Percentiles rank a stretch among this genome's conserved stretches.
These are phyloP conservation scores for Cladosporium cucumerinum DNA, from an alignment of 2,329 filamentous ascomycete species.

Conservation along the genomic window DNA sequence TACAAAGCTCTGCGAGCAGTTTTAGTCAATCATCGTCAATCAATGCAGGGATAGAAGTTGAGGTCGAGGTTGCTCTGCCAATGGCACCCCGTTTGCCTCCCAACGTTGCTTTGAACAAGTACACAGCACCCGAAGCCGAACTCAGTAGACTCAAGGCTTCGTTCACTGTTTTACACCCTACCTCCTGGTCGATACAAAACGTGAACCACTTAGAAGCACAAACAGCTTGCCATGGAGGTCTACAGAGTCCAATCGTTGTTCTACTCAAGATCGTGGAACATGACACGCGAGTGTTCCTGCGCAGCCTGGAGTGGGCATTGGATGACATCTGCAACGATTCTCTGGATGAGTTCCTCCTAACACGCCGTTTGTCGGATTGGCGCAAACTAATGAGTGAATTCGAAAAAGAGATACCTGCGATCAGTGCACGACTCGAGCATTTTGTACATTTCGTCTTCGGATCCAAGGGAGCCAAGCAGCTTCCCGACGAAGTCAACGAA, in stretches of 20 bases:
- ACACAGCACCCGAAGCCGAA: background rate
- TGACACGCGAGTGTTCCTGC: conserved; percentile 8
- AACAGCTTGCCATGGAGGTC: background rate
- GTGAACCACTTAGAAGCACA: background rate
- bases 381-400: conserved; percentile 19
- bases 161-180: background rate
- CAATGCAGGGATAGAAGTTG: background rate
- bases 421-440: conserved; percentile 11
- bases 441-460: conserved; percentile 17
- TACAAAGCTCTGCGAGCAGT: background rate
- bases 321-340: conserved; percentile 20
- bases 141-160: background rate
- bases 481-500: conserved; percentile 8
- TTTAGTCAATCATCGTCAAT: background rate
- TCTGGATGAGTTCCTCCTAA: conserved; percentile 20
- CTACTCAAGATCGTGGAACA: conserved; percentile 1
- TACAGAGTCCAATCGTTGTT: background rate
- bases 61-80: conserved; percentile 1
- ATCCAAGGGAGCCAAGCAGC: background rate
- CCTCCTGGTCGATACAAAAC: background rate
- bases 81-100: background rate
- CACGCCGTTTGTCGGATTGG: conserved; percentile 15
- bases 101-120: background rate
- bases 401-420: conserved; percentile 16
- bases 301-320: conserved; percentile 16